Conservation (phyloP, 2,329 filamentous ascomycete genomes). For the Gaeumannomyces tritici region DNA sequence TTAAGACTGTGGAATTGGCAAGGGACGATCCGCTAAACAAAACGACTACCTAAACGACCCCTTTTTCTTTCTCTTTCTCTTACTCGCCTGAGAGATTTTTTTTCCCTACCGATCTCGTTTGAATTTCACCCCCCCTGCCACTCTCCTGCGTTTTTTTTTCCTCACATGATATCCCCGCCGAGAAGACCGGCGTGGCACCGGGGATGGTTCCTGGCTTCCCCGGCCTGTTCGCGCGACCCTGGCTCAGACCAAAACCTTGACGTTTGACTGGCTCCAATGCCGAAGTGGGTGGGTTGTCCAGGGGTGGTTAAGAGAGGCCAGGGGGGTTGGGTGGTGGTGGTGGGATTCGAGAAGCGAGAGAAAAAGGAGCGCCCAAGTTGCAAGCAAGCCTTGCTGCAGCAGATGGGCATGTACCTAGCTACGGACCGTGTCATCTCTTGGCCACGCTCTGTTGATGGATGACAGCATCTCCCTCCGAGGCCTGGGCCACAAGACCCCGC, state of each 20-base stretch:
- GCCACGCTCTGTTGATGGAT: too few relatives aligned
- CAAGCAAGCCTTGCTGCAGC: too few relatives aligned
- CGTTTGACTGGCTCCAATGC: neutral
- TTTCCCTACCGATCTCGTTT: too few relatives aligned
- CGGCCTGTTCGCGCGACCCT: neutral
- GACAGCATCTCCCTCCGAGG: too few relatives aligned
- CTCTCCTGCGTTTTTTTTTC: too few relatives aligned
- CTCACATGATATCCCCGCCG: neutral
- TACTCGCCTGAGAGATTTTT: neutral
- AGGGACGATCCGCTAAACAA: neutral
- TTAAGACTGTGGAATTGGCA: neutral
- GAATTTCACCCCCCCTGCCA: too few relatives aligned
- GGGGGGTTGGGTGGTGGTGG: too few relatives aligned
- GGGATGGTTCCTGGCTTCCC: neutral
- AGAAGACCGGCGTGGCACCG: neutral
- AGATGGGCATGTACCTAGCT: too few relatives aligned
- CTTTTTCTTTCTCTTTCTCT: neutral
- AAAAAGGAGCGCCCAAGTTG: neutral
- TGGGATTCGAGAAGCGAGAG: neutral
- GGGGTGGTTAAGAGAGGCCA: neutral
- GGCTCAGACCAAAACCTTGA: neutral
- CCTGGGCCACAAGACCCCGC: too few relatives aligned
- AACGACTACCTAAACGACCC: neutral
- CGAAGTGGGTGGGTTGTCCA: neutral
- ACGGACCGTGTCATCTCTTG: too few relatives aligned